Base-by-base conservation (phyloP, 2,329 filamentous ascomycete genomes). In the Alternaria panax region DNA sequence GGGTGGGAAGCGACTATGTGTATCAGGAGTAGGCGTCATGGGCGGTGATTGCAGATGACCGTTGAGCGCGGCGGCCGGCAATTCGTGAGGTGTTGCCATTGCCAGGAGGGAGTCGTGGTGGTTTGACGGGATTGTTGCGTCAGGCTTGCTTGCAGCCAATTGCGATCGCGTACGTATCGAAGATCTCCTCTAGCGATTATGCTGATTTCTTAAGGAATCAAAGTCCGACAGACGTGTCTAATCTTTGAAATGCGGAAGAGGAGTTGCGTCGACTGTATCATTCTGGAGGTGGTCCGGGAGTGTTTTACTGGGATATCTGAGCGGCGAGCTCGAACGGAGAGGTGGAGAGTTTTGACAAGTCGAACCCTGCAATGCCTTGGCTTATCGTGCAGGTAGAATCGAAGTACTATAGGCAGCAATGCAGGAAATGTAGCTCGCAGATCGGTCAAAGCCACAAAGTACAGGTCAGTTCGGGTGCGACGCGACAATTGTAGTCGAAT, bases 251-350 rank as follows among this genome's bases (percentile, higher is more conserved):
- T 73, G 57, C 68, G 71, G 66, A 71, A 71, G 56, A 72, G 72
- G 63, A 67, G 69, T 60, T 77, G 75, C 67, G 73, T 69, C 70
- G 74, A 75, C 72, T 77, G 67, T 78, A 75, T 76, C 77, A 79
- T 79, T 76, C 77, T 78, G 70, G 67, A 72, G 65, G 68, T 69
- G 69, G 59, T 65, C 64, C 66, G 66, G 65, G 68, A 62, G 67
- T 64, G 69, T 67, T 68, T 72, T 71, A 68, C 65, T 63, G 66
- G 64, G 66, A 67, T 65, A 65, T 65, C 66, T 74, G 73, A 72
- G 72, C 69, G 70, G 68, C 73, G 67, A 72, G 65, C 62, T 58
- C 67, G 67, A 71, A 66, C 68, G 72, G 73, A 69, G 66, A 69
- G 69, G 71, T 69, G 73, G 69, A 71, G 68, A 68, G 66, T 60